Evolutionary conservation across 1,139 yeast genomes (phyloP), one percentile per base, ranked within the genome.

Genomic region (Williopsis jadinii): DNA sequence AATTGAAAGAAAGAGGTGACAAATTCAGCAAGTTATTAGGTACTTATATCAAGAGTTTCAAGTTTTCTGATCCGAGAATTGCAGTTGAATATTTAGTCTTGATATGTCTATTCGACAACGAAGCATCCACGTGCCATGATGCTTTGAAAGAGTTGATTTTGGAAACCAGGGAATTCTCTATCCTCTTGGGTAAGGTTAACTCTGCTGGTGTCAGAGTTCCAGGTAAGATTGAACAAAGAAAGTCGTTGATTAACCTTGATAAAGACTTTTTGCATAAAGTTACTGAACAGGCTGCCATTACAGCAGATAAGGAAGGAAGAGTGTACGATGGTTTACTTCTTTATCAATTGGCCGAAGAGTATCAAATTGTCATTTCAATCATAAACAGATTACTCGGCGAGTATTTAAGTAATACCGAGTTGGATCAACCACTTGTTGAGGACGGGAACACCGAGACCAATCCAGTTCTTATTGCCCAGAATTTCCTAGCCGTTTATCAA

Each of bases 221-320:
- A 1, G 98, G 98, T 15, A 75, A 85, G 37, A 77, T 94, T 52
- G 97, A 88, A 62, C 76, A 73, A 49, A 82, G 94, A 56, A 77
- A 86, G 63, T 62, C 71, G n/a, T 68, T 92, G 41, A 70, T 92
- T 41, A 69, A 71, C 30, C 67, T 92, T 46, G 74, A 73, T 45
- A 64, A 67, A 35, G 73, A 70, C 43, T 81, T 70, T 52, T 63
- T 87, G 40, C 72, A 74, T 41, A 77, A 77, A 45, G 87, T 92
- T 36, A 80, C 95, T 8, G 95, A 84, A 55, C 79, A 78, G 46
- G 88, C 95, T 27, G 97, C 97, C 2, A 71, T 73, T 40, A 80
- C 78, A 52, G 95, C 97, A 28, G 94, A 86, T 56, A 95, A 87
- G 52, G 97, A 88, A 58, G 97, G 97, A 3, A 74, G 96, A 54